Conservation (phyloP, 805 yeast species). For the Pichia deserticola region DNA sequence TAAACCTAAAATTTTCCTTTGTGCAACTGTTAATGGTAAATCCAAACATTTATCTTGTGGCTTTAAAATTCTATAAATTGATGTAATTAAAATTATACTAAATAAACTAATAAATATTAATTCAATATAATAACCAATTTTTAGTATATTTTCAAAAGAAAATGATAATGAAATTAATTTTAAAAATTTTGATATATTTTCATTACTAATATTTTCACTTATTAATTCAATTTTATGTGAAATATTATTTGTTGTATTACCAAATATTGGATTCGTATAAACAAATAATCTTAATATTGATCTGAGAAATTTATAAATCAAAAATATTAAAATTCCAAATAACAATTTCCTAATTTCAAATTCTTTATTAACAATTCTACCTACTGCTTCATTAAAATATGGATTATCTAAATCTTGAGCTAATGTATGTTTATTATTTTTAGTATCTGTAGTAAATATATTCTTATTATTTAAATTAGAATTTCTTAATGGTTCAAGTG, state of each 20-base stretch:
- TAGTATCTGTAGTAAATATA: not conserved
- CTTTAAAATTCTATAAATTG: conserved; percentile 27
- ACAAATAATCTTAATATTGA: conserved; percentile 18
- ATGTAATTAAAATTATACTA: conserved; percentile 22
- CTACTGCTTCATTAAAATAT: conserved; percentile 34
- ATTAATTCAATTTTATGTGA: not conserved
- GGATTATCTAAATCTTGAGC: conserved; percentile 7
- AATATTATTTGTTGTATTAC: not conserved
- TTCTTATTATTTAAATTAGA: not conserved
- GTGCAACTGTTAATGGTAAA: conserved; percentile 40
- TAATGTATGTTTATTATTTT: not conserved
- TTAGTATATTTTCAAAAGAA: conserved; percentile 2
- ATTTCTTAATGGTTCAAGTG: not conserved
- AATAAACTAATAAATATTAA: conserved; percentile 21
- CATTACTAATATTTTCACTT: not conserved
- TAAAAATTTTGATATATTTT: not conserved
- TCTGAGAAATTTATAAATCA: conserved; percentile 25
- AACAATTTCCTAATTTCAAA: conserved; percentile 29
- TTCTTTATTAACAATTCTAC: conserved; percentile 38
- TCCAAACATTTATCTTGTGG: conserved; percentile 46
- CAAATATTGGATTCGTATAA: conserved; percentile 3
- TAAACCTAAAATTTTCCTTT: conserved; percentile 41
- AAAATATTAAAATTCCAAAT: conserved; percentile 22
- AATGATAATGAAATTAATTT: not conserved
- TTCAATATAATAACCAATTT: conserved; percentile 9